phyloP scores from a whole-genome alignment of 495 filamentous ascomycete species.

The Aspergillus conjunctus region DNA sequence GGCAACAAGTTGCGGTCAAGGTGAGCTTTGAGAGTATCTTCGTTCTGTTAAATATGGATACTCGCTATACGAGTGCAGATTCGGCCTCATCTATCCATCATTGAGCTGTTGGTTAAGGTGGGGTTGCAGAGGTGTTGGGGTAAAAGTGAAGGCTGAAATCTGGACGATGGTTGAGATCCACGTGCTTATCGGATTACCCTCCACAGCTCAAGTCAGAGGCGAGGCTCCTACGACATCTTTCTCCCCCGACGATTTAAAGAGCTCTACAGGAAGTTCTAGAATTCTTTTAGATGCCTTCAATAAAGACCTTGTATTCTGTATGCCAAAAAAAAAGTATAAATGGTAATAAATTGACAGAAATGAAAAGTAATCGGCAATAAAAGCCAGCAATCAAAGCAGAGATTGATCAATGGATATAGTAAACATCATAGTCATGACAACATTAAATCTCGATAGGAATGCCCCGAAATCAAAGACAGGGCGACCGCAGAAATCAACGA shows the following conservation, averaged over 20 bases:
- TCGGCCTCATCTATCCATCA: slow-evolving; percentile 14
- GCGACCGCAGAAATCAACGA: slow-evolving; percentile 11
- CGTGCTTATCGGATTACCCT: slow-evolving; percentile 31
- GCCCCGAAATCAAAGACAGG: slow-evolving; percentile 11
- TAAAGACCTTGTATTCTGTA: too few species aligned
- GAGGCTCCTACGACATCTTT: too few species aligned
- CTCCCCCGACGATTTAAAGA: too few species aligned
- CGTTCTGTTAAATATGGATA: neutral
- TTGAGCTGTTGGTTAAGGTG: neutral
- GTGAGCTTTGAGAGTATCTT: neutral
- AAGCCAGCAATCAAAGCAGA: too few species aligned
- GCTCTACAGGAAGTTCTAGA: too few species aligned
- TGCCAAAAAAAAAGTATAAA: too few species aligned
- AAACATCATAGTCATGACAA: slow-evolving; percentile 2
- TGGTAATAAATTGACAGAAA: too few species aligned
- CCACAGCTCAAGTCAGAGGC: too few species aligned
- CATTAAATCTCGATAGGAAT: slow-evolving; percentile 11
- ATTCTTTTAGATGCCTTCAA: too few species aligned
- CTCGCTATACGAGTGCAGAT: slow-evolving; percentile 6
- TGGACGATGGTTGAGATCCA: slow-evolving; percentile 19
- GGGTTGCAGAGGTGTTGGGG: neutral
- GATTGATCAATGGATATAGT: slow-evolving; percentile 9
- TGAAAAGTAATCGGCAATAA: too few species aligned
- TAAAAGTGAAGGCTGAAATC: slow-evolving; percentile 5
- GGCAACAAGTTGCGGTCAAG: neutral